Evolutionary conservation across 1,284 basidiomycete genomes (phyloP).

Genomic region (Cryptococcus neoformans): DNA sequence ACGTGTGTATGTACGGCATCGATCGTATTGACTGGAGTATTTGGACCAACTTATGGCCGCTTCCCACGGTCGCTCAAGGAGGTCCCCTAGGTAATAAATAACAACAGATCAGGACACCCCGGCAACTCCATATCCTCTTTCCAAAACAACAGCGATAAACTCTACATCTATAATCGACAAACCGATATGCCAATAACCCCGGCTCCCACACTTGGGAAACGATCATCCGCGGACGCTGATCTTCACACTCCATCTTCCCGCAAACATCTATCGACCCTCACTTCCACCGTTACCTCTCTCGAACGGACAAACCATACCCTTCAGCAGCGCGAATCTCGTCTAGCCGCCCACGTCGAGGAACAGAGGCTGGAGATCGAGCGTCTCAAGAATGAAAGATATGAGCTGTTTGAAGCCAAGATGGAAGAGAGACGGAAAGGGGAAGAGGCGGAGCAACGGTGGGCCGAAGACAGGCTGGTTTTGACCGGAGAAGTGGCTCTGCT

Average conservation of each 20-base stretch:
- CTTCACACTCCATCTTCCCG: constrained; percentile 3
- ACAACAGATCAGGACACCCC: too few relatives aligned
- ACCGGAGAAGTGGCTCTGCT: constrained; percentile 7
- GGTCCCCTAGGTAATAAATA: too few relatives aligned
- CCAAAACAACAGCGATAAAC: too few relatives aligned
- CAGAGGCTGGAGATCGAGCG: constrained; percentile 25
- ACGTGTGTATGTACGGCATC: too few relatives aligned
- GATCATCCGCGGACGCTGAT: background rate
- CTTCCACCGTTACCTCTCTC: constrained; percentile 14
- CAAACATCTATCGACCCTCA: constrained; percentile 15
- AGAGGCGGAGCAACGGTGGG: constrained; percentile 25
- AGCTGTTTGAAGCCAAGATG: constrained; percentile 25
- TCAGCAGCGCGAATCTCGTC: constrained; percentile 14
- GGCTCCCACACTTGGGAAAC: too few relatives aligned
- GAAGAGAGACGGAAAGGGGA: constrained; percentile 21
- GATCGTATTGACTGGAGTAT: too few relatives aligned
- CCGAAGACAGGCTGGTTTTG: constrained; percentile 31
- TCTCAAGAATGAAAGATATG: constrained; percentile 25
- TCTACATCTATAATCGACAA: too few relatives aligned
- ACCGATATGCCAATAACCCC: too few relatives aligned
- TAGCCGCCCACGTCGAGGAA: constrained; percentile 22
- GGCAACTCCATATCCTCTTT: too few relatives aligned
- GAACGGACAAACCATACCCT: constrained; percentile 23
- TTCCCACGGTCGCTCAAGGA: too few relatives aligned
- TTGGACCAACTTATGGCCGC: too few relatives aligned